Conservation (phyloP, 1,284 basidiomycete genomes). For the Binderoboletus segoi region DNA sequence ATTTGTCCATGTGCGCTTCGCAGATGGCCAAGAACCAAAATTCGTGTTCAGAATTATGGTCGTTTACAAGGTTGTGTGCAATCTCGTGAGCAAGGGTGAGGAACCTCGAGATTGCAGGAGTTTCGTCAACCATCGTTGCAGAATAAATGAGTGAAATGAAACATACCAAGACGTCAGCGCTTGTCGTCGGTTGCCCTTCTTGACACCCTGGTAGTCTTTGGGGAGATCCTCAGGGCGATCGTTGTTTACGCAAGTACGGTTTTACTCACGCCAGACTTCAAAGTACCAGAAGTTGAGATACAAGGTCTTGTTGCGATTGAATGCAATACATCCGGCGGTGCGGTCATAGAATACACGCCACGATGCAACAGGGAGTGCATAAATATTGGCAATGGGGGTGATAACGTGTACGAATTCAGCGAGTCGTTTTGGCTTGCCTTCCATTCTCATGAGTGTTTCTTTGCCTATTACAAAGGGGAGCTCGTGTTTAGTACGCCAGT, state of each 20-base stretch:
- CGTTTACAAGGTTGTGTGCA: constrained; percentile 77
- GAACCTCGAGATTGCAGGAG: constrained; percentile 53
- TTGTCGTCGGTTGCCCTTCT: constrained; percentile 52
- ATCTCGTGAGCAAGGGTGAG: constrained; percentile 91
- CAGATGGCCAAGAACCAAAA: constrained; percentile 93
- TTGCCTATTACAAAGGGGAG: no score
- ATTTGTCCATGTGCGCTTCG: constrained; percentile 53
- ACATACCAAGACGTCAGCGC: constrained; percentile 80
- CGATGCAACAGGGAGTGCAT: constrained; percentile 61
- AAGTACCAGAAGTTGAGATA: constrained; percentile 91
- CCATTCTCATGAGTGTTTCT: constrained; percentile 55
- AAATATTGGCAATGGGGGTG: constrained; percentile 56
- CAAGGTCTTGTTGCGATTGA: constrained; percentile 88
- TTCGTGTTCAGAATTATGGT: constrained; percentile 82
- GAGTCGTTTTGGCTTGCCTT: constrained; percentile 50
- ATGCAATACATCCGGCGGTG: constrained; percentile 83
- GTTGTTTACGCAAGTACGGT: background rate
- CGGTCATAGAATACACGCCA: constrained; percentile 87
- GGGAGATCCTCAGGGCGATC: constrained; percentile 17
- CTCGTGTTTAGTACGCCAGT: background rate
- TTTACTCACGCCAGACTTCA: constrained; percentile 77
- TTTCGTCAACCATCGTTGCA: background rate
- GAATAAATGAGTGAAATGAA: background rate
- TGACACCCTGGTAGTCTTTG: constrained; percentile 70
- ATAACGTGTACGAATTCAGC: constrained; percentile 68